Evolutionary conservation across 2,329 filamentous ascomycete species (phyloP), one percentile per base, ranked within the genome.

Genomic region (Paramyrothecium roridum): DNA sequence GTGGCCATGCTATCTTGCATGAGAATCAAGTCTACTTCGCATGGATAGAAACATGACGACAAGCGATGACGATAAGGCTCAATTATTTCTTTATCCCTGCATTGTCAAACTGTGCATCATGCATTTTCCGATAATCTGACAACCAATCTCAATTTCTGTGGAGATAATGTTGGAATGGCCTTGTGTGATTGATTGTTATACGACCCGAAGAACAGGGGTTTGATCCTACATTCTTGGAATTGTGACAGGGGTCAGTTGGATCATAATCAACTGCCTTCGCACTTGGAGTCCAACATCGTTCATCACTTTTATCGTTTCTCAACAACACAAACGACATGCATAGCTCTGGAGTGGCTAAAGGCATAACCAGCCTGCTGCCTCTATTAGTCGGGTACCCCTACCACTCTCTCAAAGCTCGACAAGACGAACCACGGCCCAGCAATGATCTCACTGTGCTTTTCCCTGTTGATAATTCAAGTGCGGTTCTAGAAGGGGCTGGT

Each of bases 401-500:
- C 46, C 48, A 50, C 48, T 50, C 48, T 50, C 48, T 50, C 48
- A 33, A 50, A 50, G 26, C 48, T 33, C 30, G 48, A 50, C 48
- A 50, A 50, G 48, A 50, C 23, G 48, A 26, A 50, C 48, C 48
- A 33, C 48, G 48, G 23, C 48, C 48, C 26, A 50, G 48, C 48
- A 33, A 50, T 50, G 48, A 50, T n/a, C 21, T 50, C 48, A 50
- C 21, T 33, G 23, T 8, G 48, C 48, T 50, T 50, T 50, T 50
- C 23, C 48, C 48, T 50, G 7, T 8, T 30, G 48, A 50, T n/a
- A 50, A 50, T 50, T 50, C 48, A 50, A 50, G 48, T 50, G 48
- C 48, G 48, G 48, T 50, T 50, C 19, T 50, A 50, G 48, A 50
- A 33, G 48, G 8, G 21, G 48, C 48, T 50, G 48, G 48, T 30